Base-by-base conservation (phyloP, 768 basidiomycete species). In the Boletus subcaerulescens region DNA sequence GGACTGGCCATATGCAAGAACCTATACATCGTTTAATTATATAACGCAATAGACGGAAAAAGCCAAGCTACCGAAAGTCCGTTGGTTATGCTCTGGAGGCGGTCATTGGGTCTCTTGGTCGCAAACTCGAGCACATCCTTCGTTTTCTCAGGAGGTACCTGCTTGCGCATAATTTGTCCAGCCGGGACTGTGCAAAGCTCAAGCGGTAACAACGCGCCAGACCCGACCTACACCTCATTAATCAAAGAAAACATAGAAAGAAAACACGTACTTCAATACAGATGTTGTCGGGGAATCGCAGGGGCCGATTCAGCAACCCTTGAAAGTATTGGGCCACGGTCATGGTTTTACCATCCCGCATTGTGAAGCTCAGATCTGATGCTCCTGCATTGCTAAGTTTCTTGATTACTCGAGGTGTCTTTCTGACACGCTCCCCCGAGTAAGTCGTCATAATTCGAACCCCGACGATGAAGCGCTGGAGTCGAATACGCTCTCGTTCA, bases 111-210 rank as follows among this genome's bases (percentile, higher is more conserved):
- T 41, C 67, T 79, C 73, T 82, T 84, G 0, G 85, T 87, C 0
- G 89, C 79, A 56, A 91, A 91, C 0, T 77, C 76, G 1, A 90
- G 74, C 4, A 91, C 78, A 1, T 78, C 75, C 48, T 77, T 80
- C 0, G 84, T 84, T 61, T 84, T 84, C 42, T 89, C 85, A 0
- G 82, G 74, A 0, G 88, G 87, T 0, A 92, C 74, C 46, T 87
- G 83, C 59, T 86, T 88, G 40, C 82, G 77, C 77, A 87, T 83
- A 38, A 89, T 80, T 60, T 91, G 89, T 0, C 88, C 89, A 0
- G 75, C 65, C 0, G 78, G 75, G 4, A 91, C 84, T 0, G 64
- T 68, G 62, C 89, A 91, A 2, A 83, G 66, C 59, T 91, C 89
- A 0, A 91, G 66, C 0, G 89, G 89, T 4, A 88, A 74, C 32